Conservation (phyloP, 1,284 basidiomycete species). For the Peniophora sp. region DNA sequence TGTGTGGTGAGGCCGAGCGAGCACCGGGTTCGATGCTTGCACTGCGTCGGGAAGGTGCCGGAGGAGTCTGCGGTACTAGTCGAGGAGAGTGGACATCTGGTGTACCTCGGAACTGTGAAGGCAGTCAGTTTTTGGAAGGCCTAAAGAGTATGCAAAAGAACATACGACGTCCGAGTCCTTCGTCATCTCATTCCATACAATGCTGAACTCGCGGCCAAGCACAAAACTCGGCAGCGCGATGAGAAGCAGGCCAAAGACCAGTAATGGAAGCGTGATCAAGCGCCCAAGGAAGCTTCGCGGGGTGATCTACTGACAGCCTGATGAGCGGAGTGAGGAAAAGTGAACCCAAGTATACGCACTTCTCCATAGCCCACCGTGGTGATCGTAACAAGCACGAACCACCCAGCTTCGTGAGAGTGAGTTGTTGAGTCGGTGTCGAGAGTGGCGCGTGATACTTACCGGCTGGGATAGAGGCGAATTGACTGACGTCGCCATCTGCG, state of each 20-base stretch:
- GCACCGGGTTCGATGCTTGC: not conserved
- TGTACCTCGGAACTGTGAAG: conserved; percentile 1
- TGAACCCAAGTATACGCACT: not conserved
- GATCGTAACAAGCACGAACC: conserved; percentile 57
- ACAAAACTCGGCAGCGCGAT: conserved; percentile 88
- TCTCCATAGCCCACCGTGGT: conserved; percentile 86
- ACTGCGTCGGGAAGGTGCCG: not conserved
- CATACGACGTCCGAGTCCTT: conserved; percentile 25
- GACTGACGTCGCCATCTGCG: conserved; percentile 72
- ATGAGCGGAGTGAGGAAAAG: not conserved
- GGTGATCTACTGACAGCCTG: conserved; percentile 39
- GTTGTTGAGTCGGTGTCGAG: conserved; percentile 2
- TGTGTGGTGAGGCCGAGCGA: not conserved
- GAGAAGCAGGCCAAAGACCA: conserved; percentile 78
- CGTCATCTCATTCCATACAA: conserved; percentile 79
- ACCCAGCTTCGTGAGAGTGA: conserved; percentile 50
- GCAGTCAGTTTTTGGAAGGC: conserved; percentile 4
- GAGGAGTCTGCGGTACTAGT: conserved; percentile 2
- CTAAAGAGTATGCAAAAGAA: conserved; percentile 15
- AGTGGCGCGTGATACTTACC: conserved; percentile 27
- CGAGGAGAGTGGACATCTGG: conserved; percentile 5
- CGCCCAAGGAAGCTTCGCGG: conserved; percentile 78
- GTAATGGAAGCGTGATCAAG: conserved; percentile 74
- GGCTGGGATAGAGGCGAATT: conserved; percentile 37
- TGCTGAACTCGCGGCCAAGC: conserved; percentile 80